Base-by-base conservation (phyloP, 1,284 basidiomycete genomes). In the Naganishia albida region DNA sequence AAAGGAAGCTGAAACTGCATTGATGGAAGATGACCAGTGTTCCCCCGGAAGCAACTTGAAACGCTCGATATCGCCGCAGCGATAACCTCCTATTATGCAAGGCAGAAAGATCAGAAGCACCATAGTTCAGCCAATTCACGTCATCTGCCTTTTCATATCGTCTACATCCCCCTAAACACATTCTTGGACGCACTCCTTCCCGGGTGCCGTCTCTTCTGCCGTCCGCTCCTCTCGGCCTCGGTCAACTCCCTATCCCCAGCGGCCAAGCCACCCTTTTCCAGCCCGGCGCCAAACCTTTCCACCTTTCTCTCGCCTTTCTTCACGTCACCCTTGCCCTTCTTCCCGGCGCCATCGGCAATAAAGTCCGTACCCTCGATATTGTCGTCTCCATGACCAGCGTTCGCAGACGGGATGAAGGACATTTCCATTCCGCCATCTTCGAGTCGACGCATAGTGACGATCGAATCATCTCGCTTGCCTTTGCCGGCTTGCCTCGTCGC, bases 101-200 rank as follows among this genome's bases (percentile, higher is more conserved):
- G 10, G 6, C 4, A 4, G 10, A 4, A 34, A 34, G 4, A 34
- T 34, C 34, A 34, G 34, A 34, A 34, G 34, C 10, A 34, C 34
- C 34, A 34, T 4, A 10, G 34, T 34, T 34, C 34, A 34, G 34
- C 34, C 34, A 34, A 34, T 34, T 4, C 34, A 34, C 10, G 34
- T 6, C 10, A 34, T 34, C 4, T 34, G 6, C 10, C 34, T 10
- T 10, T 10, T 34, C 34, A 34, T 10, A 34, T 34, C 34, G 34
- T 8, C 39, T 69, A 79, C 67, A 74, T 67, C 59, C 72, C 66
- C 76, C 86, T 82, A 76, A 93, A 92, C 2, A 85, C 85, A 77
- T 93, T 93, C 81, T 87, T 92, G 76, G 89, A 91, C 53, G 91
- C 91, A 74, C 91, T 93, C 64, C 91, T 81, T 66, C 89, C 84